Base-by-base conservation (phyloP, 108 stramenopile genomes). In the Nitzschia putrida region DNA sequence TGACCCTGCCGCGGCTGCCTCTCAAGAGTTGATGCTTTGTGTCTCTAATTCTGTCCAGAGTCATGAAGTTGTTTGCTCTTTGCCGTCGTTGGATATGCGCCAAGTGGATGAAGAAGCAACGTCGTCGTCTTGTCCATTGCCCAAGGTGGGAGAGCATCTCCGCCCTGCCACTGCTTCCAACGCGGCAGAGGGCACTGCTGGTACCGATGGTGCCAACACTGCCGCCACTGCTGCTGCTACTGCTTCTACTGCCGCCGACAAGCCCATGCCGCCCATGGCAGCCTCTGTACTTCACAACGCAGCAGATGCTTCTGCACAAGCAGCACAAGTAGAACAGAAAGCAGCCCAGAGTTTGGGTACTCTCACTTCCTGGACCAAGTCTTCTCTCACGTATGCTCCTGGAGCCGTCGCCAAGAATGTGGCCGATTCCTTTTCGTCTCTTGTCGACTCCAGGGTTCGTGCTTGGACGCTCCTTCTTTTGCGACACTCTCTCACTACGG, bases 391-490 rank as follows among this genome's bases (percentile, higher is more conserved):
- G 0, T 80, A 84, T 53, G 86, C 86, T 13, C 66, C 86, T 0
- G 53, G 42, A 16, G 76, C 83, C 8, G 53, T 82, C 13, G 49
- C 69, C 24, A 81, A 71, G 40, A 83, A 82, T 54, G 69, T 80
- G 0, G 69, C 83, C 3, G 61, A 73, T 40, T 83, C 80, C 5
- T 87, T 87, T 53, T 77, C 77, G 7, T 77, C 71, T 8, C 70
- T 87, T 8, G 70, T 87, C 8, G 80, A 81, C 14, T 84, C 83
- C 4, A 78, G 86, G 12, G 69, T 84, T 11, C 59, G 68, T 26
- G 69, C 86, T 29, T 87, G 86, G 86, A 87, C 86, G 11, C 58
- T 87, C 26, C 71, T 87, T 8, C 53, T 87, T 4, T 57, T 87
- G 59, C 60, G 81, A 20, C 86, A 87, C 60, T 87, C 86, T 9